phyloP scores from a whole-genome alignment of 1,284 basidiomycete genomes.

The Microbotryum saponariae region DNA sequence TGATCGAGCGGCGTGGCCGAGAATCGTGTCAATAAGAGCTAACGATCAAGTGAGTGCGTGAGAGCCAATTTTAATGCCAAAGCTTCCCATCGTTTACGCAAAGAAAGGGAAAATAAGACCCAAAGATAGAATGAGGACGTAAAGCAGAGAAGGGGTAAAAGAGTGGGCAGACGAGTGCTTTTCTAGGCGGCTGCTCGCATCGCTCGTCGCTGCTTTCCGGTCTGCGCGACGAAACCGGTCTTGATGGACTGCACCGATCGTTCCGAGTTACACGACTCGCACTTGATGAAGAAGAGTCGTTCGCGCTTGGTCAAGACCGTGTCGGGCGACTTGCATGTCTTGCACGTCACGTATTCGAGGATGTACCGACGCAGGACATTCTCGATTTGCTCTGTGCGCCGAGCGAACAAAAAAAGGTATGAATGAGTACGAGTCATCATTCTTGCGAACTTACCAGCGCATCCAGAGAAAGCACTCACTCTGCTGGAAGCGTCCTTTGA shows the following conservation, averaged over 20 bases:
- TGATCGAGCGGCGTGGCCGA: too few relatives aligned
- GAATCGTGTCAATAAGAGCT: too few relatives aligned
- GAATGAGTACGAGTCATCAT: background rate
- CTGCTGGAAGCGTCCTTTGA: conserved; percentile 96
- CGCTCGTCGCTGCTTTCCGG: conserved; percentile 50
- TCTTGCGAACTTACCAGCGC: background rate
- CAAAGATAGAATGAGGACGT: background rate
- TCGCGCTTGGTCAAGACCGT: conserved; percentile 95
- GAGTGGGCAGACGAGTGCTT: background rate
- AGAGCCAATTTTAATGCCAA: too few relatives aligned
- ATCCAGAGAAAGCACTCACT: conserved; percentile 40
- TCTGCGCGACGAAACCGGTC: conserved; percentile 96
- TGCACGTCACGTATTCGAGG: conserved; percentile 99
- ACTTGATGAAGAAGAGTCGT: conserved; percentile 98
- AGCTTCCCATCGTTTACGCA: background rate
- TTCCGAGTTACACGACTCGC: conserved; percentile 49
- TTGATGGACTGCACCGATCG: conserved; percentile 95
- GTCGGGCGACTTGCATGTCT: conserved; percentile 98
- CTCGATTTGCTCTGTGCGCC: conserved; percentile 64
- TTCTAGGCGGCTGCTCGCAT: conserved; percentile 1
- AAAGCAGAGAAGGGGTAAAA: background rate
- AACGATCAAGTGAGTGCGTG: too few relatives aligned
- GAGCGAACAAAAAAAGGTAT: background rate
- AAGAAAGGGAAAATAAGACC: background rate
- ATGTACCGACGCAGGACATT: conserved; percentile 95